Base-by-base conservation (phyloP, 208 protist genomes). In the Wallacemonas sp. region DNA sequence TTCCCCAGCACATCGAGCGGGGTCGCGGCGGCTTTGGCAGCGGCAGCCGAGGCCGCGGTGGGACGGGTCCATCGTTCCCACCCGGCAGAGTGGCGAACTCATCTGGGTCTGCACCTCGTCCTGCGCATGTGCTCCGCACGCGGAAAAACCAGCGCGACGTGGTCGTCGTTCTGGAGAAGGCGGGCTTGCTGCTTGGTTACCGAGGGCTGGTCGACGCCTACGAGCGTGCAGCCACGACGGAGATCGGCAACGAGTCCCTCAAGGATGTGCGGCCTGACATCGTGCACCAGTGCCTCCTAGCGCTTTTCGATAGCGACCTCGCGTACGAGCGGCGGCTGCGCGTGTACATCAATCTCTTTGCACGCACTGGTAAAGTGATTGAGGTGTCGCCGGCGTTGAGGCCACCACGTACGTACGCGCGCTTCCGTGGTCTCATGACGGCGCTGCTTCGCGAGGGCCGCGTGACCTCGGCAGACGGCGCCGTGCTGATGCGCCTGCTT, bases 211-310 rank as follows among this genome's bases (percentile, higher is more conserved):
- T 95, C 15, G 89, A 95, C 53, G 86, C 89, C 24, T 93, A 93
- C 68, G 87, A 93, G 37, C 84, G 89, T 32, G 79, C 83, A 3
- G 76, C 76, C n/a, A 89, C 76, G 32, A 94, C 87, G 12, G 84
- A 87, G 66, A 79, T 94, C 36, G 69, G 78, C 15, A 96, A 94
- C 63, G 57, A 69, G 39, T 92, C 85, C 0, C 67, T 91, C 37
- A 69, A 76, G 45, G 87, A 88, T 54, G 85, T 93, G 52, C 86
- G 88, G 0, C 88, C 91, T 10, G 91, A 97, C 50, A 95, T 95
- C 75, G 89, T 97, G 21, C 91, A 97, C 54, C 91, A 97, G 76
- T 93, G 85, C 62, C 86, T 97, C 10, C 83, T 97, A n/a, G 91
- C 91, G 17, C 85, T 97, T 41, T 97, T 91, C 65, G 91, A 96